Percentiles rank a stretch among this genome's conserved stretches.
These are phyloP conservation scores for Picochlorum sp. DNA, from an alignment of 139 green algal genomes.

Conservation along the genomic window DNA sequence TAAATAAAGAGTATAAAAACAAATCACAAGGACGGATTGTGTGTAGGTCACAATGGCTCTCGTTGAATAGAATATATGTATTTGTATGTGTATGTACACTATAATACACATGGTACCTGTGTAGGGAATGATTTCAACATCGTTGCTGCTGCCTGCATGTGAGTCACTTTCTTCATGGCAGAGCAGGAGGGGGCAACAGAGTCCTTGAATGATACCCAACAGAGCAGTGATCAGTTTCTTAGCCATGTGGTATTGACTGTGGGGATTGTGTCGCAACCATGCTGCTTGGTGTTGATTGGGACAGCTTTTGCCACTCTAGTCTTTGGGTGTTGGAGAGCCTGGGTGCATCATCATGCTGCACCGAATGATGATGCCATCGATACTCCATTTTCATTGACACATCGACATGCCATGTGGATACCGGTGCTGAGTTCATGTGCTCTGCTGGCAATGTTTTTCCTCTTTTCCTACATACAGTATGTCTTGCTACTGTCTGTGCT, in stretches of 20 bases:
- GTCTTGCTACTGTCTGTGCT: neutral
- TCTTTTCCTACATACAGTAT: conserved; percentile 4
- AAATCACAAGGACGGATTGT: too few relatives aligned
- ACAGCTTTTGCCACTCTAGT: neutral
- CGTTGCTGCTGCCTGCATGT: too few relatives aligned
- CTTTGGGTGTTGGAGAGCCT: neutral
- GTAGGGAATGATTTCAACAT: too few relatives aligned
- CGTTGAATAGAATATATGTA: too few relatives aligned
- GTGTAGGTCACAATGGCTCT: too few relatives aligned
- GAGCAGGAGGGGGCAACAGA: too few relatives aligned
- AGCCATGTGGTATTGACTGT: neutral
- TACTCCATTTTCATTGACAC: neutral
- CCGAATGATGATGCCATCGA: neutral
- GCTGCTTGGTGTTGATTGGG: neutral
- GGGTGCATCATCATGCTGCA: neutral
- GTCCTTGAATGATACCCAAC: too few relatives aligned
- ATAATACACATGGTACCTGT: too few relatives aligned
- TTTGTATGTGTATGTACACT: too few relatives aligned
- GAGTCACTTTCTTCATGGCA: too few relatives aligned
- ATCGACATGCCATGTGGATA: neutral
- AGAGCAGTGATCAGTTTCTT: neutral
- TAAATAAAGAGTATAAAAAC: too few relatives aligned
- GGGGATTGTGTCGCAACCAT: neutral
- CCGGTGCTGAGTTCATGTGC: conserved; percentile 9
- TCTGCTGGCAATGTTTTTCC: conserved; percentile 4